phyloP scores from a whole-genome alignment of 1,284 basidiomycete genomes.

The Singerocomus inundabilis region DNA sequence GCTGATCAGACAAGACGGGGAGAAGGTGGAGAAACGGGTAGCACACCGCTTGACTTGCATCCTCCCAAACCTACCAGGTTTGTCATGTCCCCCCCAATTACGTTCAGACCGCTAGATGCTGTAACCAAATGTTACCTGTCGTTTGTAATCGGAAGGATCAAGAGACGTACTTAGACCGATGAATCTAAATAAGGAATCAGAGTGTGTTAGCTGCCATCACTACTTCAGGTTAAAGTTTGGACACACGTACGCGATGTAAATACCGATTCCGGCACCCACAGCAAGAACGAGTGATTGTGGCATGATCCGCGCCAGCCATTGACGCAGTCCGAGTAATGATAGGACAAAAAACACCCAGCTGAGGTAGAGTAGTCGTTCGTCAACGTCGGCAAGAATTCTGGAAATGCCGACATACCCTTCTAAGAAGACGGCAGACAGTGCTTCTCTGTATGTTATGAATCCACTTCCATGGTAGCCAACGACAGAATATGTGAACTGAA shows the following conservation, averaged over 20 bases:
- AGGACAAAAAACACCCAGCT: conserved; percentile 84
- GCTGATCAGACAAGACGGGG: conserved; percentile 1
- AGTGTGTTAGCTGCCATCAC: conserved; percentile 1
- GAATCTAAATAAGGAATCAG: conserved; percentile 44
- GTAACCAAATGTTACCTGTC: conserved; percentile 11
- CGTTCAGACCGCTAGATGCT: conserved; percentile 68
- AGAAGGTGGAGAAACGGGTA: neutral
- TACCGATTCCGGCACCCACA: conserved; percentile 83
- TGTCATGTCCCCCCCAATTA: conserved; percentile 72
- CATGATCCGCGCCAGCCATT: conserved; percentile 88
- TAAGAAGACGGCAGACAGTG: conserved; percentile 85
- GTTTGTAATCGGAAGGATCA: too few species aligned
- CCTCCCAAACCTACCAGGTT: conserved; percentile 84
- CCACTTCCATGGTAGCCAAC: conserved; percentile 83
- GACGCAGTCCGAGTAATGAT: conserved; percentile 82
- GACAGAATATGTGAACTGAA: conserved; percentile 82
- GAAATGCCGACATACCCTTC: conserved; percentile 55
- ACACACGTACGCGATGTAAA: conserved; percentile 70
- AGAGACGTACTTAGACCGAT: conserved; percentile 50
- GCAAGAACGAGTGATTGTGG: conserved; percentile 84
- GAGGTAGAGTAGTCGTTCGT: conserved; percentile 1
- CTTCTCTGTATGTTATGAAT: conserved; percentile 75
- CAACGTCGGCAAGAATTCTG: neutral
- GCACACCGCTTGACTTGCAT: conserved; percentile 55
- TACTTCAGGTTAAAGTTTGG: neutral